Conservation (phyloP, 495 filamentous ascomycete species). For the Podospora tetraspora region DNA sequence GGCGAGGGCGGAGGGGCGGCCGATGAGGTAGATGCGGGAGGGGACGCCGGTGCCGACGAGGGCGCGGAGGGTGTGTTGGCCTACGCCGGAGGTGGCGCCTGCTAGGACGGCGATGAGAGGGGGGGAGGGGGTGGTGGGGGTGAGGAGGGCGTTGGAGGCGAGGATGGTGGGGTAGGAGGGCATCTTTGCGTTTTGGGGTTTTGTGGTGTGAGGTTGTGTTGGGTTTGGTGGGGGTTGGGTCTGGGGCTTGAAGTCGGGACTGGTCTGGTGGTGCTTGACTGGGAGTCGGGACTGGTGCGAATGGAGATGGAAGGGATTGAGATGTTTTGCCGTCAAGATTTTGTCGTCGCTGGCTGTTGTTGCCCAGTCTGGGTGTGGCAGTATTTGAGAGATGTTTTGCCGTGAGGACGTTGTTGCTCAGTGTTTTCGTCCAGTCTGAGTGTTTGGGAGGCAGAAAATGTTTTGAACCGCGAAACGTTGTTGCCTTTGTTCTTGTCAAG, state of each 20-base stretch:
- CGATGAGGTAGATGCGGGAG: conserved; percentile 9
- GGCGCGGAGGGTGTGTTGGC: conserved; percentile 4
- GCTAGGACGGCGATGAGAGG: conserved; percentile 5
- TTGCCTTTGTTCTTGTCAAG: no score
- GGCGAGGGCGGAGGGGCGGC: background rate
- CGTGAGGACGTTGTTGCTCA: background rate
- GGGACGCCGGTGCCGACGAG: conserved; percentile 9
- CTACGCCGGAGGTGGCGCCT: conserved; percentile 8
- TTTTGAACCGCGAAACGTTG: no score
- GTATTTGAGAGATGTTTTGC: background rate
- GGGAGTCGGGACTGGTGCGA: background rate
- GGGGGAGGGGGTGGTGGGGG: background rate
- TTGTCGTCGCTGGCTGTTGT: no score
- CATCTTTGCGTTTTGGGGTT: background rate
- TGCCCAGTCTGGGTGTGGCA: no score
- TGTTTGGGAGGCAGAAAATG: background rate
- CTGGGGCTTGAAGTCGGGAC: background rate
- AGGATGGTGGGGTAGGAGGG: background rate
- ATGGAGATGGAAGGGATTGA: background rate
- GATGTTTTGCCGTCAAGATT: no score
- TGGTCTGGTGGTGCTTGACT: no score
- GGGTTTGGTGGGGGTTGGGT: background rate
- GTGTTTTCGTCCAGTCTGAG: no score
- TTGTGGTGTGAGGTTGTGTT: background rate
- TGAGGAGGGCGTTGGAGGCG: conserved; percentile 10